phyloP scores from a whole-genome alignment of 768 basidiomycete genomes.

The Boletus vinaceobasis region DNA sequence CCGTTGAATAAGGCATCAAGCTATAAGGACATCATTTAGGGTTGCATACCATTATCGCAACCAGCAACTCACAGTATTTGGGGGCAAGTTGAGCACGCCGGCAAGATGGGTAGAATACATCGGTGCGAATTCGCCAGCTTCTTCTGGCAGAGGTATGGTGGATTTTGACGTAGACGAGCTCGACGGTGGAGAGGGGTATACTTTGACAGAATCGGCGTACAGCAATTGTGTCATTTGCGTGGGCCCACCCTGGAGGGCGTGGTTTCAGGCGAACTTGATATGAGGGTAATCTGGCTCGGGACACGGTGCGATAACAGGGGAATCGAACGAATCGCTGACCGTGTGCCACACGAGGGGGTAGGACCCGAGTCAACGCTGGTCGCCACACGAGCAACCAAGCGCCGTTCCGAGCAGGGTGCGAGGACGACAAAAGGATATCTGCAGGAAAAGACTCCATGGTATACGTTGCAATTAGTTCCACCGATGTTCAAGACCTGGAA shows the following conservation, averaged over 20 bases:
- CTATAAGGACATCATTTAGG: constrained; percentile 37
- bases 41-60: not conserved
- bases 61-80: constrained; percentile 59
- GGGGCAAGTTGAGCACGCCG: constrained; percentile 39
- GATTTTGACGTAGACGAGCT: constrained; percentile 24
- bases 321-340: constrained; percentile 22
- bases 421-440: constrained; percentile 26
- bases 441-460: constrained; percentile 23
- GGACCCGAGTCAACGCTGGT: constrained; percentile 16
- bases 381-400: constrained; percentile 13
- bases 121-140: constrained; percentile 12
- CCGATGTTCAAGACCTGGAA: no score
- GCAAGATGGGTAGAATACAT: constrained; percentile 27
- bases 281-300: constrained; percentile 12
- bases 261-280: constrained; percentile 15
- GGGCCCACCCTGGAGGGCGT: constrained; percentile 9
- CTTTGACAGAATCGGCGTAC: constrained; percentile 18
- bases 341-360: constrained; percentile 18
- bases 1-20: constrained; percentile 78
- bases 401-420: constrained; percentile 8
- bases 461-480: no score
- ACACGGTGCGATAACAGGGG: constrained; percentile 18
- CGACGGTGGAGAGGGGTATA: constrained; percentile 30
- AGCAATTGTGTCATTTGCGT: constrained; percentile 4
- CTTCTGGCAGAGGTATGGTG: constrained; percentile 28